Conservation (phyloP, 2,329 filamentous ascomycete genomes). For the Cryphonectria japonica region DNA sequence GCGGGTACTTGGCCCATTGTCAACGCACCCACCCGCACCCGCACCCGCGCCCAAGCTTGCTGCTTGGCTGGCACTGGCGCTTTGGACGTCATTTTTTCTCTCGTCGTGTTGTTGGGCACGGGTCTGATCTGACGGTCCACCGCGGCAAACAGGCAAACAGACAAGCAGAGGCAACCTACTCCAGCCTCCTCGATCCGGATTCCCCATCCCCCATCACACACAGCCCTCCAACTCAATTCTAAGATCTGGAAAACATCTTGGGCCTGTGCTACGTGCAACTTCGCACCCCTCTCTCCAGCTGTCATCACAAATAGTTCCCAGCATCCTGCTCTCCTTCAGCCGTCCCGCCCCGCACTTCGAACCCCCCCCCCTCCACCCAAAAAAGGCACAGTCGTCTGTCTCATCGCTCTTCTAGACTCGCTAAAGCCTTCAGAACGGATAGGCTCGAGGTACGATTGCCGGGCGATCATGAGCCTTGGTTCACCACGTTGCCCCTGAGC, state of each 20-base stretch:
- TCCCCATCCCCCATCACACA: neutral
- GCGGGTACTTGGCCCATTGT: neutral
- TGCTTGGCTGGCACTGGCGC: neutral
- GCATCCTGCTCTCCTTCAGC: neutral
- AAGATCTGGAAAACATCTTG: neutral
- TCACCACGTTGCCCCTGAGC: neutral
- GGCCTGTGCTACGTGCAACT: neutral
- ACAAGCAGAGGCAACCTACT: conserved; percentile 1
- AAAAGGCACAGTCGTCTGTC: neutral
- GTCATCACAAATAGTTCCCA: neutral
- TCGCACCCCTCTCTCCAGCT: neutral
- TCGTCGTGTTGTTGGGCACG: neutral
- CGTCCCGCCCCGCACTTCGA: too few species aligned
- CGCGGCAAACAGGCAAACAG: neutral
- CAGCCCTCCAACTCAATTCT: neutral
- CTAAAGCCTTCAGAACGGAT: neutral
- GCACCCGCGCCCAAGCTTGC: conserved; percentile 2
- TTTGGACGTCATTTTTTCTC: conserved; percentile 4
- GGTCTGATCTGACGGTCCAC: neutral
- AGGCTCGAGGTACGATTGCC: neutral
- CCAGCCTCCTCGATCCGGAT: conserved; percentile 2
- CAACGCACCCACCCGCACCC: neutral
- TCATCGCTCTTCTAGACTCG: neutral
- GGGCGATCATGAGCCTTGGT: neutral
- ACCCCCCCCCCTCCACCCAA: too few species aligned